Evolutionary conservation across 345 rosid species (phyloP), one percentile per base, ranked within the genome.

Genomic region (Pseudoturritis turrita): DNA sequence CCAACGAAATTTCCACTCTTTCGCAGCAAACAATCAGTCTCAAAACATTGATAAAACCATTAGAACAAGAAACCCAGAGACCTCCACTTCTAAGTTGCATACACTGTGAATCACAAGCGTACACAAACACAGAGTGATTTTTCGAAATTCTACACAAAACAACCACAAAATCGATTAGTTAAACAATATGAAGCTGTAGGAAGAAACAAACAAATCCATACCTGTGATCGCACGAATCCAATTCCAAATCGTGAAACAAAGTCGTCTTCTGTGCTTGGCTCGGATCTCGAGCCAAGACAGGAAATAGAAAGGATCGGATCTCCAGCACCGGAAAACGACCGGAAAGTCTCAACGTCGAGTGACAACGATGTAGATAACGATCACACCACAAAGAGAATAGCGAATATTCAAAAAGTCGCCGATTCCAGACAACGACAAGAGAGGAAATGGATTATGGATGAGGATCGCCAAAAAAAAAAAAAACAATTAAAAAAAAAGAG

Each of bases 231-330:
- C 25, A 35, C 6, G 63, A 61, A 75, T 53, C 41, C 5, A 53
- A 74, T 4, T 36, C 60, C 6, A 72, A 64, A 76, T 65, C 62
- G 82, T 74, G 81, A 79, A 82, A 55, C 78, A 75, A 80, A 79
- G 65, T 77, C 0, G 55, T 33, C 28, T 41, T 62, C 13, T 74
- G 91, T 81, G 92, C 89, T 83, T 85, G 96, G 97, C 97, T 85
- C 91, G 88, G 96, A 93, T 90, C 89, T 83, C 90, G 91, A 93
- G 96, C 96, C 98, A 86, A 90, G 88, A 66, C 91, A 84, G 83
- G 72, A 70, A 79, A 72, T 70, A 73, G 26, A 66, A 82, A 62
- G 55, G 70, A 69, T 53, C 51, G 57, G 43, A 68, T 35, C 58
- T 68, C 51, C 65, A 68, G 65, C 33, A 60, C 56, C 68, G 68